Base-by-base conservation (phyloP, 2,329 filamentous ascomycete species). In the Botrytis deweyae region DNA sequence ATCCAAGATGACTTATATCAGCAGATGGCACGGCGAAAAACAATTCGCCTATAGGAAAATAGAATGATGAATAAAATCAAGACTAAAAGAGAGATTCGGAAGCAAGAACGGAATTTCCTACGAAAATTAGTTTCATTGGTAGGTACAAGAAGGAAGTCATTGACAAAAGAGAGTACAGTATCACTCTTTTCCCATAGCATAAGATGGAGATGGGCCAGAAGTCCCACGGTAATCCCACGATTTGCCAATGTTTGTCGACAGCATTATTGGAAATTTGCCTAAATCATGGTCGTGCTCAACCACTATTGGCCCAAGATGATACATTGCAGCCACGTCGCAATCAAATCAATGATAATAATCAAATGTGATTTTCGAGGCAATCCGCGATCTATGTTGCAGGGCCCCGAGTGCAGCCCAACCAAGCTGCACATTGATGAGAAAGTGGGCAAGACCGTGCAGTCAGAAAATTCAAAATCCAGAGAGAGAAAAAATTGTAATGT, bases 281-380 rank as follows among this genome's bases (percentile, higher is more conserved):
- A 79, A 80, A 80, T 78, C 76, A 78, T 73, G 73, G 73, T 80
- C 78, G 78, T 78, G 79, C 78, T 77, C 73, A 61, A 33, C 65
- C 72, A 72, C 75, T 76, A 80, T 80, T 80, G 79, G 79, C 74
- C 49, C 59, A 40, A 59, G 40, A 72, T 72, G 69, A 72, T 69
- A 76, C 64, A 78, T 74, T 78, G 73, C 77, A 75, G 79, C 80
- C 80, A 81, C 80, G 78, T 80, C 75, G 78, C 77, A 76, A 70
- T 68, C 73, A 61, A 77, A 70, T 76, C 76, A 76, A 62, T 71
- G 74, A 70, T 72, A 68, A 22, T 36, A 70, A 52, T 67, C 75
- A 72, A 76, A 40, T 75, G 70, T 64, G 65, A 76, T 70, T 75
- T 75, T 68, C 74, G 74, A 67, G 61, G 70, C 49, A 59, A 61